Conservation (phyloP, 345 rosid genomes). For the Firmiana major region DNA sequence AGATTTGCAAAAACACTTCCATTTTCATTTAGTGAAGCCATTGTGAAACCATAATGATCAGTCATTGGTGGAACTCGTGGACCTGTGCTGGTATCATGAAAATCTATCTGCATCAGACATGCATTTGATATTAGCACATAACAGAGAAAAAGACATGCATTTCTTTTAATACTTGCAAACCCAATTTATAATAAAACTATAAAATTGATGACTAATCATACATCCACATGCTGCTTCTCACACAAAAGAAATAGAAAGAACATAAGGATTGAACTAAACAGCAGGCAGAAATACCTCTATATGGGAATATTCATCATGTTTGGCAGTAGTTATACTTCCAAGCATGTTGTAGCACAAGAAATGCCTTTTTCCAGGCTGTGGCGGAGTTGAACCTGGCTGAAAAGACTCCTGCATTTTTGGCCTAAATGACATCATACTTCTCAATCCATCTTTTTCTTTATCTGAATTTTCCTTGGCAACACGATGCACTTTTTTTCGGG, state of each 20-base stretch:
- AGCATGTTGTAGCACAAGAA: slow-evolving; percentile 94
- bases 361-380: slow-evolving; percentile 64
- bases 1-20: slow-evolving; percentile 95
- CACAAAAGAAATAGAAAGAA: neutral
- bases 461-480: slow-evolving; percentile 37
- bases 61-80: slow-evolving; percentile 94
- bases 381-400: slow-evolving; percentile 89
- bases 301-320: slow-evolving; percentile 87
- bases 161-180: neutral
- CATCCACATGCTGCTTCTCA: neutral
- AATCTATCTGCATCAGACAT: slow-evolving; percentile 63
- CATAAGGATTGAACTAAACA: neutral
- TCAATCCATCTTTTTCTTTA: slow-evolving; percentile 35
- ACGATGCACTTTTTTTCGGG: slow-evolving; percentile 32
- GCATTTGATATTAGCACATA: slow-evolving; percentile 16
- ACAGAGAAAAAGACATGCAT: neutral
- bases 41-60: slow-evolving; percentile 90
- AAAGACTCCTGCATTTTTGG: slow-evolving; percentile 83
- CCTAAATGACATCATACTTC: slow-evolving; percentile 35
- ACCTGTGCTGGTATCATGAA: slow-evolving; percentile 94
- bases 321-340: slow-evolving; percentile 82
- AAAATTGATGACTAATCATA: neutral
- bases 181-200: neutral
- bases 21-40: slow-evolving; percentile 85
- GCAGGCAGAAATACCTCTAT: slow-evolving; percentile 59